Evolutionary conservation across 495 filamentous ascomycete species (phyloP), one percentile per base, ranked within the genome.

Genomic region (Penicillium odoratum): DNA sequence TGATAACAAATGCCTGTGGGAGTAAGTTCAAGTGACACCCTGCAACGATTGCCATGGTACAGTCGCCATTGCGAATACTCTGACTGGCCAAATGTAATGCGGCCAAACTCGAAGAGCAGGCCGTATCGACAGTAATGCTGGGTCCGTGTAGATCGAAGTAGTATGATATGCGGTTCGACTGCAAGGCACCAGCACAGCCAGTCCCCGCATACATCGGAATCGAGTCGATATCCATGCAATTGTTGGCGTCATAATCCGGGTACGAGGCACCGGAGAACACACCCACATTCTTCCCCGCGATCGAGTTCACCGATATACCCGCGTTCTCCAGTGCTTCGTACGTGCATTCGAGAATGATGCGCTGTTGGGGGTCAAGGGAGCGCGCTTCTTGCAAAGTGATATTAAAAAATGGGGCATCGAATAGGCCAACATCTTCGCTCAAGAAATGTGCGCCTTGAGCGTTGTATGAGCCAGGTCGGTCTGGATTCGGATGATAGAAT

Each of bases 341-440:
- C 0, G 68, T 58, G 21, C 69, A 65, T 61, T 83, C 80, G 1
- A 82, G 57, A 7, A 74, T 57, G 0, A 79, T 63, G 7, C 78
- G 66, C 48, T 82, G 80, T 53, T 82, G 79, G 0, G 80, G 79
- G 57, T 82, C 80, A 46, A 82, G 72, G 0, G 69, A 65, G 4
- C 67, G 60, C 10, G 77, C 79, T 55, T 81, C 80, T 33, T 65
- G 66, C 0, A 75, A 69, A 0, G 71, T 68, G 21, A 80, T 75
- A 13, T 67, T 67, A 63, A 81, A 82, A 67, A 89, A 85, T 26
- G 62, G 47, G 0, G 83, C 74, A 59, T 89, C 86, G 56, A 89
- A 89, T 3, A 71, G 65, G 4, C 70, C 67, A 7, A 78, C 62
- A 58, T 86, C 77, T 51, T 83, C 73, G 0, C 80, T 68, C 15